Conservation (phyloP, 1,284 basidiomycete species). For the Pascua guehoae region DNA sequence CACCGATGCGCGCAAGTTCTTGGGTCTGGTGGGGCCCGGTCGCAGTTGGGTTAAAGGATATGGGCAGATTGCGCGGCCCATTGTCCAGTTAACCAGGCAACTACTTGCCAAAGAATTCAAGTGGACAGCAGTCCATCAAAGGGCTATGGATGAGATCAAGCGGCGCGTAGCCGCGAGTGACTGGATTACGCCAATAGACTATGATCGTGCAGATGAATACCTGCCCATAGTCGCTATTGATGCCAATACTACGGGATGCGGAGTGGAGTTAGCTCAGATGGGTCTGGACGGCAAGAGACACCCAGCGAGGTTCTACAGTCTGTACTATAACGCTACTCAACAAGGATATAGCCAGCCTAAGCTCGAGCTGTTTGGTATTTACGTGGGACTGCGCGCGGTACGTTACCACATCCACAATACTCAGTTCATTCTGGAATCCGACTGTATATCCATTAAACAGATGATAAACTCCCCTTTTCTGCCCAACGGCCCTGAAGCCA, state of each 20-base stretch:
- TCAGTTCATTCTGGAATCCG: constrained; percentile 1
- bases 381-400: not conserved
- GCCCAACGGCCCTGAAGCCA: not conserved
- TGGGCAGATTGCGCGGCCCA: constrained; percentile 3
- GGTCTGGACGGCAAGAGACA: not conserved
- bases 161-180: not conserved
- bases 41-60: constrained; percentile 4
- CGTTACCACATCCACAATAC: constrained; percentile 2
- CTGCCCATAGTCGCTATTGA: constrained; percentile 1
- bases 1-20: not conserved
- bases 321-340: constrained; percentile 11
- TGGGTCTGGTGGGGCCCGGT: constrained; percentile 1
- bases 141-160: not conserved
- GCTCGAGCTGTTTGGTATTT: constrained; percentile 9
- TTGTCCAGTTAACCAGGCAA: not conserved
- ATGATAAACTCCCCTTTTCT: constrained; percentile 3
- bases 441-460: constrained; percentile 5
- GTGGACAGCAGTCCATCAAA: not conserved
- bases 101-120: not conserved
- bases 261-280: not conserved
- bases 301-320: constrained; percentile 2
- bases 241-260: not conserved
- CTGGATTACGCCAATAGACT: not conserved
- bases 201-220: not conserved
- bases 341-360: not conserved